Evolutionary conservation across 2,329 filamentous ascomycete species (phyloP).

Genomic region (Pleurostoma richardsiae): DNA sequence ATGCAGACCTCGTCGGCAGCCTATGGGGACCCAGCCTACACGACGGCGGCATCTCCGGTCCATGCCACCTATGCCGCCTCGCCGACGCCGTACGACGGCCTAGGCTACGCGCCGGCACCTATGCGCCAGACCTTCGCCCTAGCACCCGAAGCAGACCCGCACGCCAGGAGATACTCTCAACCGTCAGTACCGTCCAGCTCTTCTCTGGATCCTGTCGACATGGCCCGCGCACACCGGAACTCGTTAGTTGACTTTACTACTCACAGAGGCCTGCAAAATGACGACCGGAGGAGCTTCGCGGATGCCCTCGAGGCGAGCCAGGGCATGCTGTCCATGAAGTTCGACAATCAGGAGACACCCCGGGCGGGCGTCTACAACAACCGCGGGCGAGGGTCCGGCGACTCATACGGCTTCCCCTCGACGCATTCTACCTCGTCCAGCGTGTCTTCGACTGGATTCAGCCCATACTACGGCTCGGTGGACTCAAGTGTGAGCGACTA

Average conservation of each 20-base stretch:
- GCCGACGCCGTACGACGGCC: constrained; percentile 66
- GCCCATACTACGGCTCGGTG: constrained; percentile 79
- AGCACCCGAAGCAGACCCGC: constrained; percentile 48
- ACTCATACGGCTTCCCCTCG: constrained; percentile 88
- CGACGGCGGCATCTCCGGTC: constrained; percentile 63
- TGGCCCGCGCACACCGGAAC: constrained; percentile 43
- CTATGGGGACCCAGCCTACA: constrained; percentile 66
- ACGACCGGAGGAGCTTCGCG: constrained; percentile 67
- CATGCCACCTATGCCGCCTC: constrained; percentile 61
- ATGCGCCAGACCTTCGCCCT: constrained; percentile 54
- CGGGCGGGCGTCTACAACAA: constrained; percentile 72
- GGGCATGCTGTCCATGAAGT: constrained; percentile 84
- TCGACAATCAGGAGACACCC: constrained; percentile 73
- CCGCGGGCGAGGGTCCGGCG: constrained; percentile 65
- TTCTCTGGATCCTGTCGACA: constrained; percentile 33
- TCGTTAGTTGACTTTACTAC: constrained; percentile 59
- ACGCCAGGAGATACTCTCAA: constrained; percentile 69
- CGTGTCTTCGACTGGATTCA: constrained; percentile 79
- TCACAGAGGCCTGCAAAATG: constrained; percentile 18
- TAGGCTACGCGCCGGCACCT: constrained; percentile 68
- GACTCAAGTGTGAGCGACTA: constrained; percentile 88
- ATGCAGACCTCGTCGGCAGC: constrained; percentile 55
- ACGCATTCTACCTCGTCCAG: constrained; percentile 83
- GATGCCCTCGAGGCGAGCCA: constrained; percentile 90
- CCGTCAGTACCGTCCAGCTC: constrained; percentile 65